Evolutionary conservation across 345 rosid species (phyloP), one percentile per base, ranked within the genome.

Genomic region (Syzygium aromaticum): DNA sequence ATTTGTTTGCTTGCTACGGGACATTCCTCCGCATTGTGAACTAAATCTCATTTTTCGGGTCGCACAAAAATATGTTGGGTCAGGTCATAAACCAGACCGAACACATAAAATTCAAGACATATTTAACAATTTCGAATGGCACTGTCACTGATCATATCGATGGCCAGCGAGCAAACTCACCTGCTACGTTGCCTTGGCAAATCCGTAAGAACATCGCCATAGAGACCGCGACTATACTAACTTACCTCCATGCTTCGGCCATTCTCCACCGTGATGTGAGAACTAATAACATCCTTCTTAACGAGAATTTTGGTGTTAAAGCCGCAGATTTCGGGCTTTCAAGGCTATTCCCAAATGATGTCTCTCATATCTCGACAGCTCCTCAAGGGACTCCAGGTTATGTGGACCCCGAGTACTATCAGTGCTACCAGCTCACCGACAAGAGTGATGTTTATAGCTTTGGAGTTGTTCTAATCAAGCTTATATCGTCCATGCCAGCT

Each of bases 381-480:
- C 89, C 89, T n/a, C 90, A 86, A 73, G 90, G 90, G 8, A 88
- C 88, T 28, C 90, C 90, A 19, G 90, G 90, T 8, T 88, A 88
- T 52, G 88, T 88, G 8, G 90, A 88, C 27, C 90, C 88, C 0
- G 86, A 88, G 16, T 88, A 83, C 86, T 52, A 88, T 49, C 87
- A 61, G 49, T 88, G 64, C 88, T 88, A 88, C 63, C 90, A 88
- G 46, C 84, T 88, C 51, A 88, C 88, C 0, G 85, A 86, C 43
- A 88, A 88, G 84, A 88, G 90, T 33, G 90, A 88, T 1, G 88
- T 88, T 1, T 86, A 88, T 57, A 88, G 90, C 43, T 88, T 88
- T 8, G 90, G 88, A 11, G 90, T 88, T 21, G 90, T 88, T 9
- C 86, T 86, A 13, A 43, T 86, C 12, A 86, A 86, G 67, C 86